Conservation (phyloP, 176 grass and related monocot species). For the Canna indica region DNA sequence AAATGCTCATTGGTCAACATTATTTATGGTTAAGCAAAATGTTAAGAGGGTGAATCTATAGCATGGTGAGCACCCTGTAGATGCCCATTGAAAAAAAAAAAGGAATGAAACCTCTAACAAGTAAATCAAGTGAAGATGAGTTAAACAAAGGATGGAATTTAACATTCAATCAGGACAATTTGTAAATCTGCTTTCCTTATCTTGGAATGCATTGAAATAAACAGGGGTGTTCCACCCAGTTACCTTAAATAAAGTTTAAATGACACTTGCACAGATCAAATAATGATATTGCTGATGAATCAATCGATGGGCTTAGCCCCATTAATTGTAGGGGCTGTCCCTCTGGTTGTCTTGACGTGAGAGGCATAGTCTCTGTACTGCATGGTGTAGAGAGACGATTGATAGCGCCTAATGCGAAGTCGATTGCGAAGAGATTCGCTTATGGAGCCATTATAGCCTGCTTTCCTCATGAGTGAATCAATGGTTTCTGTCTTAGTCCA, state of each 20-base stretch:
- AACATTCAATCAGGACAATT: too few relatives aligned
- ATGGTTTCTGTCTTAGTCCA: constrained; percentile 82
- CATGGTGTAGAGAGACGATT: constrained; percentile 90
- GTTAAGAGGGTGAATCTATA: too few relatives aligned
- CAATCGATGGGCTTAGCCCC: constrained; percentile 44
- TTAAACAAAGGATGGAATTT: too few relatives aligned
- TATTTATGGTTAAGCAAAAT: too few relatives aligned
- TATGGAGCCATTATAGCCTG: constrained; percentile 70
- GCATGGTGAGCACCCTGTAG: too few relatives aligned
- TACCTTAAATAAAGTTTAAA: constrained; percentile 9
- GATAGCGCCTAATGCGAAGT: constrained; percentile 66
- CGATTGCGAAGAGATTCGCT: constrained; percentile 68
- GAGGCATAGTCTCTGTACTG: constrained; percentile 69
- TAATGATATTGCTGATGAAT: constrained; percentile 32
- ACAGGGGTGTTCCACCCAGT: too few relatives aligned
- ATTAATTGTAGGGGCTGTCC: constrained; percentile 27
- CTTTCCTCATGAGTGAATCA: constrained; percentile 91
- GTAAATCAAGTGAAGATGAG: too few relatives aligned
- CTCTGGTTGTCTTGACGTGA: constrained; percentile 75
- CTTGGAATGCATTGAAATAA: too few relatives aligned
- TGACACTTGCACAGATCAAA: background rate
- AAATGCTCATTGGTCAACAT: too few relatives aligned
- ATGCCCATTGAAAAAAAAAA: too few relatives aligned
- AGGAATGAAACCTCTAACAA: too few relatives aligned
- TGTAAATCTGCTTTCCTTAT: too few relatives aligned